Evolutionary conservation across 257 asterid genomes (phyloP).

Genomic region (Cynanchum wilfordii): DNA sequence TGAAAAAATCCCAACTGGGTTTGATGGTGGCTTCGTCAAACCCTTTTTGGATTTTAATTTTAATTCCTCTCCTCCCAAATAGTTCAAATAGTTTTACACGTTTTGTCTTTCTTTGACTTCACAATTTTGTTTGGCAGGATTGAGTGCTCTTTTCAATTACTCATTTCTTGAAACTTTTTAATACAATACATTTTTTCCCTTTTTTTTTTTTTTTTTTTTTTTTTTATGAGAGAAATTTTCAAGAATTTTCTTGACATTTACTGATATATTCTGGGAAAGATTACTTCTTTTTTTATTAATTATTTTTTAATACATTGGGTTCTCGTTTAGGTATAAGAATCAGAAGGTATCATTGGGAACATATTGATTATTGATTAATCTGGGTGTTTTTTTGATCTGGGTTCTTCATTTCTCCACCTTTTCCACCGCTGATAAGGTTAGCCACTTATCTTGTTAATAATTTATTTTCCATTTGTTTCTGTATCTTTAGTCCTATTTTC

Average conservation of each 20-base stretch:
- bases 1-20: slow-evolving; percentile 20
- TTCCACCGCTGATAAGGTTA: slow-evolving; percentile 43
- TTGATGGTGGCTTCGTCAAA: slow-evolving; percentile 55
- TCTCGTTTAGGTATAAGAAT: neutral
- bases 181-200: neutral
- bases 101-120: slow-evolving; percentile 31
- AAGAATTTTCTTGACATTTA: neutral
- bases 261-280: slow-evolving; percentile 1
- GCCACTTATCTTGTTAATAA: slow-evolving; percentile 15
- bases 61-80: neutral
- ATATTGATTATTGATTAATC: slow-evolving; percentile 20
- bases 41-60: slow-evolving; percentile 34
- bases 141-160: neutral
- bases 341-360: slow-evolving; percentile 10
- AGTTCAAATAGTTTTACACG: slow-evolving; percentile 9
- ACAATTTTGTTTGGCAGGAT: slow-evolving; percentile 16
- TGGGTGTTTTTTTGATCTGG: slow-evolving; percentile 34
- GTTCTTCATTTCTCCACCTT: slow-evolving; percentile 24
- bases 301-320: neutral
- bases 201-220: neutral
- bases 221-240: neutral
- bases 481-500: slow-evolving; percentile 2
- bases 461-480: neutral
- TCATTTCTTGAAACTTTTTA: neutral
- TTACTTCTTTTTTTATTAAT: neutral